Evolutionary conservation across 108 stramenopile genomes (phyloP).

Genomic region (Cyclotella baltica): DNA sequence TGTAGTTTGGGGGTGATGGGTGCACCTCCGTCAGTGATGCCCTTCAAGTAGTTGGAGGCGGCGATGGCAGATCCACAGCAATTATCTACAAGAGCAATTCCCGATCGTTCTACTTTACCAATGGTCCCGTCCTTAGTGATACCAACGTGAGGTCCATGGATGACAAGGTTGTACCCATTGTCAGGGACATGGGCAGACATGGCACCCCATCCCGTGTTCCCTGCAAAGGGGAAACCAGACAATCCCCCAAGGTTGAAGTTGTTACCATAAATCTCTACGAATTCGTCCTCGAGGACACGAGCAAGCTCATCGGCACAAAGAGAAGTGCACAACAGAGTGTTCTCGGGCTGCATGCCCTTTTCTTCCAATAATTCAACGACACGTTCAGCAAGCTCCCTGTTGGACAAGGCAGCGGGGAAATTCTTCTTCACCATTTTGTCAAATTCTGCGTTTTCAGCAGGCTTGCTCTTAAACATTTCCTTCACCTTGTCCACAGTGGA

Average conservation of each 20-base stretch:
- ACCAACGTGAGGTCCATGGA: slow-evolving; percentile 7
- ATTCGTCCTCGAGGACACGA: neutral
- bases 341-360: neutral
- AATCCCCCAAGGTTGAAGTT: slow-evolving; percentile 10
- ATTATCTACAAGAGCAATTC: slow-evolving; percentile 3
- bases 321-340: slow-evolving; percentile 13
- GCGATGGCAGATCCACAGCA: slow-evolving; percentile 11
- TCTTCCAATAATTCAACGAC: slow-evolving; percentile 6
- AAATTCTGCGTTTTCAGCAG: neutral
- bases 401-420: slow-evolving; percentile 10
- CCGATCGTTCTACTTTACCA: slow-evolving; percentile 5
- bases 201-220: slow-evolving; percentile 4
- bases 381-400: neutral
- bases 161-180: slow-evolving; percentile 3
- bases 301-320: slow-evolving; percentile 10
- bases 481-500: neutral
- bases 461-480: neutral
- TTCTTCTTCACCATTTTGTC: slow-evolving; percentile 4
- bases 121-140: neutral
- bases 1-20: slow-evolving; percentile 4
- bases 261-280: slow-evolving; percentile 9
- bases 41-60: slow-evolving; percentile 7
- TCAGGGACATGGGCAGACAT: slow-evolving; percentile 8
- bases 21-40: slow-evolving; percentile 4
- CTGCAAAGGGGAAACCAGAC: slow-evolving; percentile 1